Evolutionary conservation across 1,284 basidiomycete species (phyloP), one percentile per base, ranked within the genome.

Genomic region (Rhodotorula sp.): DNA sequence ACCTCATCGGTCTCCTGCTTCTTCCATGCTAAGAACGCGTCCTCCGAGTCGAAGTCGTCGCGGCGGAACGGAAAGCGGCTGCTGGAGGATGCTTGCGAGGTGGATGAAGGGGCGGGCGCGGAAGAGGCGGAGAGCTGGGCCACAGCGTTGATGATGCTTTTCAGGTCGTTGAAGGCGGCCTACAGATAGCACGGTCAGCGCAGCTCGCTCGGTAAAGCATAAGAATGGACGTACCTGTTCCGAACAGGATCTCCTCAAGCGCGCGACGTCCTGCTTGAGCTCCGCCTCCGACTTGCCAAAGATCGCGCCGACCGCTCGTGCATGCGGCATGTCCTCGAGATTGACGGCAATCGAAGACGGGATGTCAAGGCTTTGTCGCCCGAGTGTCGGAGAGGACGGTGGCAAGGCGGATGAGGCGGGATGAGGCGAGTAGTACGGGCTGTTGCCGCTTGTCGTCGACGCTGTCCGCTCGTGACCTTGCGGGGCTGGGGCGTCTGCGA

Each of bases 101-200:
- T 13, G 24, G 56, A 46, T 1, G 59, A 39, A 5, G 27, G 34
- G 24, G 56, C 24, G 34, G 56, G 51, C 29, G 49, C n/a, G 13
- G 86, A 84, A 52, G 59, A 46, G 36, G 58, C 64, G 20, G 60
- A 52, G 29, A 91, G 90, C 11, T 90, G 89, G 69, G 90, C 91
- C 79, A 98, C 90, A 73, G 94, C 92, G 82, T 93, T 94, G 64
- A 97, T 84, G 78, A 91, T 94, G 44, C 89, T 89, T 85, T 93
- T 94, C 59, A 94, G 83, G 79, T 94, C 92, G 60, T 85, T 85
- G 70, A 94, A 81, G 0, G 91, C 92, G 34, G 91, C 90, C 86
- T 92, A 77, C 64, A 57, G 13, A 27, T 55, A 3, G 2, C 59
- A 51, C 17, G 47, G 63, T 47, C 30, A 62, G 15, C 29, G n/a